These are phyloP conservation scores for Heterobasidion annosum DNA, from an alignment of 1,284 basidiomycete species.

Conservation along the genomic window DNA sequence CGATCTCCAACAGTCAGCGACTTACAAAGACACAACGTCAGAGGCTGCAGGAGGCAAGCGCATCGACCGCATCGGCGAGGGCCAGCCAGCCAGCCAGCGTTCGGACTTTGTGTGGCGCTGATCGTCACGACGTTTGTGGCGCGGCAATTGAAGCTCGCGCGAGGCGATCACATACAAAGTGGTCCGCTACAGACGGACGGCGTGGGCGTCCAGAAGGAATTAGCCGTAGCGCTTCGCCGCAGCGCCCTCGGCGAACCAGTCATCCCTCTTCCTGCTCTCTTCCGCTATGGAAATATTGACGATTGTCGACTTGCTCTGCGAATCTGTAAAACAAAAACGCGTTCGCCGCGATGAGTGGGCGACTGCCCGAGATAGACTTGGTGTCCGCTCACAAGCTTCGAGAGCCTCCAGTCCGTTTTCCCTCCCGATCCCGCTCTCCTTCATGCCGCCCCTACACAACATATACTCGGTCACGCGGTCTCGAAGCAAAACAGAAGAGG, in stretches of 20 bases:
- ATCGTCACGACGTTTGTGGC: too few relatives aligned
- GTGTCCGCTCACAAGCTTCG: slow-evolving; percentile 48
- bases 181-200: too few relatives aligned
- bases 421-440: slow-evolving; percentile 73
- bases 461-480: slow-evolving; percentile 15
- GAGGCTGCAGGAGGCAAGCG: too few relatives aligned
- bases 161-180: too few relatives aligned
- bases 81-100: too few relatives aligned
- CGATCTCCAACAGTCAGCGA: too few relatives aligned
- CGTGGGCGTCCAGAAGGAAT: slow-evolving; percentile 3
- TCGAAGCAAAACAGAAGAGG: not conserved
- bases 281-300: slow-evolving; percentile 57
- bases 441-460: slow-evolving; percentile 64
- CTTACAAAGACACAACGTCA: too few relatives aligned
- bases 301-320: slow-evolving; percentile 74
- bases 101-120: too few relatives aligned
- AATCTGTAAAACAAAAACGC: slow-evolving; percentile 35
- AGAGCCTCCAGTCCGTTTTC: slow-evolving; percentile 78
- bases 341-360: slow-evolving; percentile 1
- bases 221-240: slow-evolving; percentile 48
- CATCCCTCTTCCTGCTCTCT: slow-evolving; percentile 49
- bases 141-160: too few relatives aligned
- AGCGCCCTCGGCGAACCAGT: slow-evolving; percentile 65
- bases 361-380: not conserved
- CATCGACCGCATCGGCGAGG: too few relatives aligned